These are phyloP conservation scores for Osmanthus fragrans DNA, from an alignment of 257 asterid genomes.

Conservation along the genomic window DNA sequence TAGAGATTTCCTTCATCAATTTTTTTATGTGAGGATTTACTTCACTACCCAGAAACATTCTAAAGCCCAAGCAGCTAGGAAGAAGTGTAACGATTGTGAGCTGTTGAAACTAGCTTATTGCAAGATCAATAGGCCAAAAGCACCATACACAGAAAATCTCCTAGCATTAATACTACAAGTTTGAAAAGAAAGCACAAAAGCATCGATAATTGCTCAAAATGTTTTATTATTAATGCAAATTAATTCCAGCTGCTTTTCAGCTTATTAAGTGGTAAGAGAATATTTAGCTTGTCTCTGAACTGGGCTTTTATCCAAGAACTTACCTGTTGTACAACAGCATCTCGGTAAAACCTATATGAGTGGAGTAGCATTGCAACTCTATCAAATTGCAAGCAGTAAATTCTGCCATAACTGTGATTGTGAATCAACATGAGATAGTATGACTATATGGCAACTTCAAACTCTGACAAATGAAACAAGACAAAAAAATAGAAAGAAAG, in stretches of 20 bases:
- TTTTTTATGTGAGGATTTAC: background rate
- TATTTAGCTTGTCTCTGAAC: slow-evolving; percentile 4
- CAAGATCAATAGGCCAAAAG: slow-evolving; percentile 14
- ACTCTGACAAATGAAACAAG: slow-evolving; percentile 9
- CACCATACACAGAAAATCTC: background rate
- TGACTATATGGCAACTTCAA: slow-evolving; percentile 22
- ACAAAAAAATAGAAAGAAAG: background rate
- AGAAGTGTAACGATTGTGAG: background rate
- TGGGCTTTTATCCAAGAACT: slow-evolving; percentile 25
- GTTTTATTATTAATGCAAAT: background rate
- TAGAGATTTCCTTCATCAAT: background rate
- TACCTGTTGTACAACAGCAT: slow-evolving; percentile 91
- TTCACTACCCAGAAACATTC: background rate
- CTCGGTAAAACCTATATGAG: slow-evolving; percentile 87
- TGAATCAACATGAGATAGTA: slow-evolving; percentile 32
- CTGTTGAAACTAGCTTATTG: slow-evolving; percentile 16
- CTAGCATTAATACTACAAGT: background rate
- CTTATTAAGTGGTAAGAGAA: slow-evolving; percentile 4
- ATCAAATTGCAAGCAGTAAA: slow-evolving; percentile 95
- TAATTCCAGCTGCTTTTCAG: slow-evolving; percentile 1
- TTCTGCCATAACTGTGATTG: slow-evolving; percentile 96
- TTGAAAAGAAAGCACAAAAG: background rate
- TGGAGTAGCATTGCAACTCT: slow-evolving; percentile 83
- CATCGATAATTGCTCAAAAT: background rate
- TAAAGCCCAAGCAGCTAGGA: background rate